Evolutionary conservation across 1,284 basidiomycete genomes (phyloP).

Genomic region (Ceratobasidium sp.): DNA sequence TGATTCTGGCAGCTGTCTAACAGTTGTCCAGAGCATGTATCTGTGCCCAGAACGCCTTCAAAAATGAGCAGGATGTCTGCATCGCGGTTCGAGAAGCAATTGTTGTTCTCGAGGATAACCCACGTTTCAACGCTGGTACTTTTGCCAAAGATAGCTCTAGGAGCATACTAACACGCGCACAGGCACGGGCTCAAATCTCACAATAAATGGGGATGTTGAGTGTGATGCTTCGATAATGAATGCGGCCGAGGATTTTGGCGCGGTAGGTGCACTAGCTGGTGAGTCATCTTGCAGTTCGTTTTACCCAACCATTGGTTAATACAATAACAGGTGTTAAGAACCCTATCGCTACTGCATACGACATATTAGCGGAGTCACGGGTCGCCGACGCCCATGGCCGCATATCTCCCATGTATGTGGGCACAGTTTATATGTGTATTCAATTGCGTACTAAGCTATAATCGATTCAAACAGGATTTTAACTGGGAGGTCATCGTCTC

Average conservation of each 20-base stretch:
- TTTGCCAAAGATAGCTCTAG: not conserved
- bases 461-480: slow-evolving; percentile 64
- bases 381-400: slow-evolving; percentile 66
- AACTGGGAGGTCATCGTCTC: slow-evolving; percentile 53
- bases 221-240: slow-evolving; percentile 82
- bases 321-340: slow-evolving; percentile 66
- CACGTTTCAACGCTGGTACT: slow-evolving; percentile 72
- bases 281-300: slow-evolving; percentile 42
- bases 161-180: not conserved
- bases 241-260: slow-evolving; percentile 66
- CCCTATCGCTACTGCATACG: slow-evolving; percentile 68
- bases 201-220: slow-evolving; percentile 72
- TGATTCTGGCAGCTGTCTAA: not conserved
- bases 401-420: slow-evolving; percentile 69
- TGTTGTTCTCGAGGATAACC: slow-evolving; percentile 66
- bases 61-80: slow-evolving; percentile 51
- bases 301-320: not conserved
- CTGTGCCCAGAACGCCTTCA: slow-evolving; percentile 52
- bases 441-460: slow-evolving; percentile 51
- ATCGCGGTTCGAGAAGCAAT: slow-evolving; percentile 65
- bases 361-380: slow-evolving; percentile 64
- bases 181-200: slow-evolving; percentile 79
- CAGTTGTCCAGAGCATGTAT: slow-evolving; percentile 59
- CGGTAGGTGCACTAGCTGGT: slow-evolving; percentile 75
- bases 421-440: slow-evolving; percentile 46